Percentiles rank a stretch among this genome's conserved stretches.
Conservation (phyloP, 2,329 filamentous ascomycete genomes). For the Pseudocercospora cruenta region DNA sequence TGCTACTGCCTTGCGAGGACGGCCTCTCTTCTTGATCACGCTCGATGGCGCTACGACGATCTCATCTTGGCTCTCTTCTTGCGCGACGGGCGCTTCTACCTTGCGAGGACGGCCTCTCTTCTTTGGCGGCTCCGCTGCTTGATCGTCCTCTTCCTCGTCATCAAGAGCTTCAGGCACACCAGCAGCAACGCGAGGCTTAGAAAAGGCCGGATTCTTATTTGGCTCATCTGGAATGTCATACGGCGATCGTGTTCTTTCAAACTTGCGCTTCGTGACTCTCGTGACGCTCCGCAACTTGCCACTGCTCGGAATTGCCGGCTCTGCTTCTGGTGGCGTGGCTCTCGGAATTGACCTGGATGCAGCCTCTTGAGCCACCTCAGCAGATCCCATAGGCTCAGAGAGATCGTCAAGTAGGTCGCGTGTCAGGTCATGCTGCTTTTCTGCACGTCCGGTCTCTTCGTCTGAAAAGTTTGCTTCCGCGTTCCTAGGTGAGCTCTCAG, state of each 20-base stretch:
- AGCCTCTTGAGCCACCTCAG: background rate
- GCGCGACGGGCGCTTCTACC: background rate
- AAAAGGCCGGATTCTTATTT: background rate
- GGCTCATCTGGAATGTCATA: constrained; percentile 8
- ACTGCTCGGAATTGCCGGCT: background rate
- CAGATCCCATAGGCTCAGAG: background rate
- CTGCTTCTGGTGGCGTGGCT: background rate
- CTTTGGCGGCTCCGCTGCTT: background rate
- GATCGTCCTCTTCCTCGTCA: background rate
- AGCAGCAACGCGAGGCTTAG: background rate
- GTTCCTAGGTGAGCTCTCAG: background rate
- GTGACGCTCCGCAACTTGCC: background rate
- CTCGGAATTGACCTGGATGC: background rate
- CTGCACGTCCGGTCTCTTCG: background rate
- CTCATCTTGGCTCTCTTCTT: constrained; percentile 12
- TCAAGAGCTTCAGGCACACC: background rate
- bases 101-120: background rate
- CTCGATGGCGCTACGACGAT: constrained; percentile 6
- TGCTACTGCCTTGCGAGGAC: background rate
- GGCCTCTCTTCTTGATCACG: background rate
- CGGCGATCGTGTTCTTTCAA: background rate
- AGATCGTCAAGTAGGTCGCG: background rate
- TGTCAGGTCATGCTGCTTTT: background rate
- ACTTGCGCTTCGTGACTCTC: constrained; percentile 9
- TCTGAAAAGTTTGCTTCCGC: background rate